A percentile compares a stretch with the other conserved stretches of the same genome.
Evolutionary conservation across 1,284 basidiomycete genomes (phyloP).

Genomic region (Cutaneotrichosporon arboriforme): DNA sequence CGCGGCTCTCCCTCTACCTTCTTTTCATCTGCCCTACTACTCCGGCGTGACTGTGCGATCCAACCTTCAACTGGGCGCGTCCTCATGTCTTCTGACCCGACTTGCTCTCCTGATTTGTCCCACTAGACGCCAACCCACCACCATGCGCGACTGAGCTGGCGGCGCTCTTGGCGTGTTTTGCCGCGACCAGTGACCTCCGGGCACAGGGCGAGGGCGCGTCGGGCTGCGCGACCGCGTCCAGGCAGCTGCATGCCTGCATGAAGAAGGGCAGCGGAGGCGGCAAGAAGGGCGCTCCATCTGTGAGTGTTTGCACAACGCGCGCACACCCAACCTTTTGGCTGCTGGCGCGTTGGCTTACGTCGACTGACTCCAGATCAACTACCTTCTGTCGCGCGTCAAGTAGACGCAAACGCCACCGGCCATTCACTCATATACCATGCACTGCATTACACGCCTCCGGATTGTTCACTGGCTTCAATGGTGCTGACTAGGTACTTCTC

Average conservation of each 20-base stretch:
- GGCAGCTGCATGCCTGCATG: conserved; percentile 78
- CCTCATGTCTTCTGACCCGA: background rate
- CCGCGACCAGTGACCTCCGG: conserved; percentile 67
- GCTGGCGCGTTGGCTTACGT: background rate
- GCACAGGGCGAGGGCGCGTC: conserved; percentile 47
- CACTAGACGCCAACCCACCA: conserved; percentile 53
- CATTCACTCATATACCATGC: conserved; percentile 3
- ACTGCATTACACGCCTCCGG: conserved; percentile 4
- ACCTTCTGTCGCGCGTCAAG: conserved; percentile 13
- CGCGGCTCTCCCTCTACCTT: background rate
- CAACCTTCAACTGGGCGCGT: background rate
- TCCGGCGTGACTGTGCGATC: background rate
- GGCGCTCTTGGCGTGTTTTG: conserved; percentile 85
- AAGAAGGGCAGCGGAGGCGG: conserved; percentile 9
- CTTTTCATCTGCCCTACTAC: background rate
- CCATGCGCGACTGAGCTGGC: conserved; percentile 72
- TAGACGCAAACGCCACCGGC: too few relatives aligned
- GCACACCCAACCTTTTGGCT: too few relatives aligned
- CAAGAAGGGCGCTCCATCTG: conserved; percentile 2
- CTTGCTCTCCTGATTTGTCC: background rate
- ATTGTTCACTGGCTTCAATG: too few relatives aligned
- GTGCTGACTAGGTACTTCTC: too few relatives aligned
- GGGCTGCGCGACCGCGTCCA: conserved; percentile 63
- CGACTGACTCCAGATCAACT: conserved; percentile 15
- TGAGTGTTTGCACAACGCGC: too few relatives aligned